phyloP scores from a whole-genome alignment of 768 basidiomycete species.

The Trametes gibbosa region DNA sequence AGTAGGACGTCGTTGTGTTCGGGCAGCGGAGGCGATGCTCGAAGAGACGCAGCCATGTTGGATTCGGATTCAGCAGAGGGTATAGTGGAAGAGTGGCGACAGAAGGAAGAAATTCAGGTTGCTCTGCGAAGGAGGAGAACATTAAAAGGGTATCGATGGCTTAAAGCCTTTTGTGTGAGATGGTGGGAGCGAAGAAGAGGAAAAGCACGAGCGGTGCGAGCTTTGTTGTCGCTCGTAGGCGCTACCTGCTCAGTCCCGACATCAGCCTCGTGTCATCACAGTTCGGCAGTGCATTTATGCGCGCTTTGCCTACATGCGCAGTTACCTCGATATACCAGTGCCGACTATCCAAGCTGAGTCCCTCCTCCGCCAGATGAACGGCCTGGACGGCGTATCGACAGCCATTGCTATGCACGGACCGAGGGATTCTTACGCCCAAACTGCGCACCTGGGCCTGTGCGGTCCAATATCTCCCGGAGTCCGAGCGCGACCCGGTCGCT shows the following conservation, averaged over 20 bases:
- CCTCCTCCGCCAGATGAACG: background rate
- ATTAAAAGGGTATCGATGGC: constrained; percentile 20
- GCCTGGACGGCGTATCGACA: background rate
- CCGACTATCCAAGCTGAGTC: background rate
- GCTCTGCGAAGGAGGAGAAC: constrained; percentile 5
- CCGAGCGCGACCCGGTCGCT: background rate
- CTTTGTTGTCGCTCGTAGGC: constrained; percentile 7
- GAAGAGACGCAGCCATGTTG: constrained; percentile 3
- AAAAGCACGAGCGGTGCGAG: background rate
- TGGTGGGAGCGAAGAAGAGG: constrained; percentile 3
- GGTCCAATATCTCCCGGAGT: no score
- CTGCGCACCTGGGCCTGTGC: background rate
- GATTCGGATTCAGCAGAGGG: background rate
- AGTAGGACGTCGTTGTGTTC: constrained; percentile 38
- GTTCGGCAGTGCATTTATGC: background rate
- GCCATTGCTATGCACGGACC: background rate
- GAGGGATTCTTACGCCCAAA: background rate
- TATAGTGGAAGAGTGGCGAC: background rate
- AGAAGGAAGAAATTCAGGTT: background rate
- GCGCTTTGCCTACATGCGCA: background rate
- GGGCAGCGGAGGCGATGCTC: constrained; percentile 12
- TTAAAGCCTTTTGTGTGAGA: constrained; percentile 14
- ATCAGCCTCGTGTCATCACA: constrained; percentile 3
- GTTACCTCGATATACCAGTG: constrained; percentile 4
- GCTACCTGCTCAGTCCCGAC: background rate